Evolutionary conservation across 768 basidiomycete genomes (phyloP).

Genomic region (Amanita brunnescens): DNA sequence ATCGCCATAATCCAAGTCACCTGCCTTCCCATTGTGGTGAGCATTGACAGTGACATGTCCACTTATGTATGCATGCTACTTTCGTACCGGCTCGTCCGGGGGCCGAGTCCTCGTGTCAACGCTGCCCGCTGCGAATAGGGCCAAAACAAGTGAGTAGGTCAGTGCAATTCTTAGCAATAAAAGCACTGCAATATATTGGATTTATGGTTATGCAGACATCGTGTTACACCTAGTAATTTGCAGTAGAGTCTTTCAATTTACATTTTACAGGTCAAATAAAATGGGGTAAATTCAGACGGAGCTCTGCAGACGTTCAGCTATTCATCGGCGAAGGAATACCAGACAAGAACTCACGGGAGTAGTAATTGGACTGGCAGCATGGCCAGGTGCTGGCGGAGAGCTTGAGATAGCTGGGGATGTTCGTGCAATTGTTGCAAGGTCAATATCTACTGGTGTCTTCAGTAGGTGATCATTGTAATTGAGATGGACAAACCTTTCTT

Average conservation of each 20-base stretch:
- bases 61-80: too few relatives aligned
- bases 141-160: too few relatives aligned
- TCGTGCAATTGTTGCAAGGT: constrained; percentile 75
- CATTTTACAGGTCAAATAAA: neutral
- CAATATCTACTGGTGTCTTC: constrained; percentile 25
- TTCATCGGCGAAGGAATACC: neutral
- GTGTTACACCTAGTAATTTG: neutral
- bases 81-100: too few relatives aligned
- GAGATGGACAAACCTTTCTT: constrained; percentile 42
- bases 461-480: neutral
- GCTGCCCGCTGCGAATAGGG: too few relatives aligned
- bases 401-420: constrained; percentile 65
- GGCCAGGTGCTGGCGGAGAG: constrained; percentile 33
- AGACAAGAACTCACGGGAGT: neutral
- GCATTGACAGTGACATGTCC: too few relatives aligned
- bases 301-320: neutral
- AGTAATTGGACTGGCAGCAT: neutral
- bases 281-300: neutral
- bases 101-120: too few relatives aligned
- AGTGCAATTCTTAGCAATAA: too few relatives aligned
- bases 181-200: too few relatives aligned
- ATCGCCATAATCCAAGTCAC: too few relatives aligned
- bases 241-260: neutral
- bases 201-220: neutral
- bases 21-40: neutral